A percentile compares a stretch with the other conserved stretches of the same genome.
phyloP scores from a whole-genome alignment of 108 stramenopile species.

The Craspedostauros australis region DNA sequence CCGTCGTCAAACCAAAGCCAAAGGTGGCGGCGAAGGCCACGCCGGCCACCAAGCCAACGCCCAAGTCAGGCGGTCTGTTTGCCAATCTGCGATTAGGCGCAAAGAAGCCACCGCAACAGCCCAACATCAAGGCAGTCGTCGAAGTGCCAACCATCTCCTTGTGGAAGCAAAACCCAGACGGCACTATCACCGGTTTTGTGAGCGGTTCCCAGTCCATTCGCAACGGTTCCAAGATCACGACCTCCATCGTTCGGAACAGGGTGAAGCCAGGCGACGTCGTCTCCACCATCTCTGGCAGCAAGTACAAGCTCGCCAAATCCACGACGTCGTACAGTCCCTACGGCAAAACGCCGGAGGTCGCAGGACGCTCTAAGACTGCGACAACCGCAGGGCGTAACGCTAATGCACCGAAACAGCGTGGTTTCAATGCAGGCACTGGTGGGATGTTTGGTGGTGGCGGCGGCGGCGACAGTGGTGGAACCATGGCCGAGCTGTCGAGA shows the following conservation, averaged over 20 bases:
- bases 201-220: slow-evolving; percentile 1
- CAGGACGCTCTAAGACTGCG: not conserved
- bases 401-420: slow-evolving; percentile 1
- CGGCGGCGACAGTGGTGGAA: slow-evolving; percentile 29
- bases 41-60: slow-evolving; percentile 22
- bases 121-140: slow-evolving; percentile 17
- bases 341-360: not conserved
- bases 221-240: slow-evolving; percentile 3
- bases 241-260: slow-evolving; percentile 8
- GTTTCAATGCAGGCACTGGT: not conserved
- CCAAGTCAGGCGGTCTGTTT: slow-evolving; percentile 14
- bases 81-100: too few species aligned
- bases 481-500: slow-evolving; percentile 65
- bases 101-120: slow-evolving; percentile 26
- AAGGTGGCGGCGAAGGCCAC: slow-evolving; percentile 4
- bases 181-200: too few species aligned
- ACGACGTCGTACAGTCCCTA: slow-evolving; percentile 2
- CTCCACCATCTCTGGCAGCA: not conserved
- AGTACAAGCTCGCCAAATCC: too few species aligned
- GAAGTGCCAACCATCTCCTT: slow-evolving; percentile 18
- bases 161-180: slow-evolving; percentile 18
- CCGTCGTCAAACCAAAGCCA: slow-evolving; percentile 12
- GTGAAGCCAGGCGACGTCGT: not conserved
- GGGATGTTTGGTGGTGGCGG: not conserved
- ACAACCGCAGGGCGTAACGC: slow-evolving; percentile 6